Evolutionary conservation across 1,284 basidiomycete species (phyloP), one percentile per base, ranked within the genome.

Genomic region (Gastroboletus turbinatus): DNA sequence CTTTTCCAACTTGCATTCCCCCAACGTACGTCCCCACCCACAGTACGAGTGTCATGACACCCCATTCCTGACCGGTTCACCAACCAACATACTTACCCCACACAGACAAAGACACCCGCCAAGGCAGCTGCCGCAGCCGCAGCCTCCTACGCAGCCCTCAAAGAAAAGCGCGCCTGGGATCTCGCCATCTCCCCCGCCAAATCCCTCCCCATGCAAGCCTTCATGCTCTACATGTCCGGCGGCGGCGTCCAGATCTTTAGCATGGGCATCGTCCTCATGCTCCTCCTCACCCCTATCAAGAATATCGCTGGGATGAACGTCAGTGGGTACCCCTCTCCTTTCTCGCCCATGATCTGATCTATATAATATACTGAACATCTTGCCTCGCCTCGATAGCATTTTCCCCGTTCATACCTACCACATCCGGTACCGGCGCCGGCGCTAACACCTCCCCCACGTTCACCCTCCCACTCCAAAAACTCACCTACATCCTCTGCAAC

Each of bases 171-270:
- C 43, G 93, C 94, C 53, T 94, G 94, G 92, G 92, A 94, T 61
- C 77, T 94, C 51, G 93, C 93, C 38, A 81, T 89, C 52, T 78
- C 84, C 43, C 93, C 93, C 0, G 91, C 90, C 42, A 95, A 96
- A 73, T 85, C 86, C 13, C 80, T 96, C 23, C 94, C 94, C 5
- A 96, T 96, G 94, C 93, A 96, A 69, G 92, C 86, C 2, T 90
- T 96, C 76, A 96, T 96, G 94, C 80, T 96, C 43, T 96, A 96
- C 82, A 95, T 96, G 87, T 95, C 92, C 25, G 94, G 94, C 40
- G 88, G 91, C 27, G 91, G 92, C 44, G 88, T 96, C 13, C 94
- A 96, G 74, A 90, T 96, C 50, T 96, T 96, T 73, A 94, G 92
- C 71, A 92, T 96, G 77, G 92, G 93, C 44, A 95, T 94, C 71